Evolutionary conservation across 1,284 basidiomycete genomes (phyloP), one percentile per base, ranked within the genome.

Genomic region (Cryptococcus maquisensis): DNA sequence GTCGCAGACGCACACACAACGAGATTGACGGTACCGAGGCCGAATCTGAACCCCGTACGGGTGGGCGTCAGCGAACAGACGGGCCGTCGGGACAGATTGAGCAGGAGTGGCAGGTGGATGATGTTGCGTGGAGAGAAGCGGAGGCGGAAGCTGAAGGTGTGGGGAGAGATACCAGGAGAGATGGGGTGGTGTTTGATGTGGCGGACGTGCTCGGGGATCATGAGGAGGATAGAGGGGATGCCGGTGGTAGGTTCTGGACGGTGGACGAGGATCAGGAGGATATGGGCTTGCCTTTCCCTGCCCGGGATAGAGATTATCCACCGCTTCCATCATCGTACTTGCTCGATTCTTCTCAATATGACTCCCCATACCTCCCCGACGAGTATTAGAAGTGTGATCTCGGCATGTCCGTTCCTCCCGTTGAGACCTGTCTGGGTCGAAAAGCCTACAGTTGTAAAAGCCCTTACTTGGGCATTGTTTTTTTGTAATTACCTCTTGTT

Each of bases 101-200:
- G 21, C 43, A 21, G 4, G 24, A 18, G 15, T 24, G 20, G 23
- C 15, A 18, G 15, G 40, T 21, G 37, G 38, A 28, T 16, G 28
- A 37, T 47, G 18, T 35, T 47, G 43, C 38, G 15, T 44, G 41
- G 21, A 32, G 28, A 21, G 46, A 8, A 37, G 46, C 13, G 18
- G 24, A 15, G 16, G 23, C 24, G 15, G 32, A 42, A 23, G 49
- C 18, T 37, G 39, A 23, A 21, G 9, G 8, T 24, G 9, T 8
- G n/a, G 26, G 21, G 32, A 52, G 58, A 51, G 61, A 62, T 51
- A 55, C 47, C 16, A 57, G 61, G 42, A 23, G 61, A 35, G 55
- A 63, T 51, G 61, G 61, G 1, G 35, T 63, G 12, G 58, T 63
- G 4, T 55, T 63, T 37, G 57, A 60, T n/a, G 37, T 10, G 5